Evolutionary conservation across 164 flowering plant species (phyloP).

Genomic region (Tetrastigma voinierianum): DNA sequence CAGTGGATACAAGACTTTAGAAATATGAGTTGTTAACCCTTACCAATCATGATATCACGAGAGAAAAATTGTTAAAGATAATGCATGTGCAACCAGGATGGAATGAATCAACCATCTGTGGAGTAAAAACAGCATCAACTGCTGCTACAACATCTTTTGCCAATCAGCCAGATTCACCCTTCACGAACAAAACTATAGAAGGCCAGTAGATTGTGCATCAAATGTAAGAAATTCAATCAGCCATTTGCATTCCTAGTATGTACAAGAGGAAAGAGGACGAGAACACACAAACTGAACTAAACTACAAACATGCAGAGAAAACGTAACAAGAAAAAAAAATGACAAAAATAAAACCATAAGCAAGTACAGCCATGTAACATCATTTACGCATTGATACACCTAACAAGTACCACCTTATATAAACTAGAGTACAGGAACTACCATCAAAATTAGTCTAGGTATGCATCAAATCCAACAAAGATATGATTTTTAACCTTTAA

Average conservation of each 20-base stretch:
- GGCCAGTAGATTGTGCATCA: slow-evolving; percentile 16
- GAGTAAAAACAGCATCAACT: slow-evolving; percentile 20
- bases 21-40: slow-evolving; percentile 17
- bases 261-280: not conserved
- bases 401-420: not conserved
- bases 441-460: slow-evolving; percentile 4
- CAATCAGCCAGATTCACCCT: slow-evolving; percentile 27
- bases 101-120: slow-evolving; percentile 20
- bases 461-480: slow-evolving; percentile 13
- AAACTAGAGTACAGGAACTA: slow-evolving; percentile 1
- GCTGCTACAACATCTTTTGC: slow-evolving; percentile 30
- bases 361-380: not conserved
- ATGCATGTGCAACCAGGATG: slow-evolving; percentile 13
- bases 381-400: not conserved
- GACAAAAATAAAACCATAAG: not conserved
- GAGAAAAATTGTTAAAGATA: slow-evolving; percentile 6
- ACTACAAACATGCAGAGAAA: not conserved
- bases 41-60: slow-evolving; percentile 29
- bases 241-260: not conserved
- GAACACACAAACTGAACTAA: no score
- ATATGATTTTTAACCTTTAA: slow-evolving; percentile 17
- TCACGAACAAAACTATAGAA: slow-evolving; percentile 23
- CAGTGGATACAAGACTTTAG: slow-evolving; percentile 16
- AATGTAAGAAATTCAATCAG: slow-evolving; percentile 2
- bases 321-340: not conserved